Conservation (phyloP, 208 protist species). For the Acanthamoeba rhysodes region DNA sequence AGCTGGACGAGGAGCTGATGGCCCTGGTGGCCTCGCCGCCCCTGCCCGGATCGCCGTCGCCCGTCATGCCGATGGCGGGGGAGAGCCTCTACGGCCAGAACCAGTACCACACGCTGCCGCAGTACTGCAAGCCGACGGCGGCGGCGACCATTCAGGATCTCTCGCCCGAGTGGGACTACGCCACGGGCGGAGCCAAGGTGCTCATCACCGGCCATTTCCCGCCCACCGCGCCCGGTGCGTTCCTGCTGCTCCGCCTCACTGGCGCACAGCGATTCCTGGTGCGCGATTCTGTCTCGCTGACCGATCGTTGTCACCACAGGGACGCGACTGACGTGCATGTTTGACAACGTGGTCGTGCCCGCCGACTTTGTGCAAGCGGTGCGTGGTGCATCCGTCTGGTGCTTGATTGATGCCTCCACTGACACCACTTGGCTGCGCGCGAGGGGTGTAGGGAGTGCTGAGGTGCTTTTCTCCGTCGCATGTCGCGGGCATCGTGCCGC, state of each 20-base stretch:
- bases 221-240: neutral
- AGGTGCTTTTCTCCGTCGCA: conserved; percentile 11
- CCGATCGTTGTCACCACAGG: neutral
- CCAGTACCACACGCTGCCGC: neutral
- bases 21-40: neutral
- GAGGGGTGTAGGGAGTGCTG: neutral
- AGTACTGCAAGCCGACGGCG: neutral
- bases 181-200: conserved; percentile 2
- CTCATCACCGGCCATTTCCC: conserved; percentile 32
- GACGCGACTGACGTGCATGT: neutral
- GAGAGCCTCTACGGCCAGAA: neutral
- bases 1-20: conserved; percentile 10
- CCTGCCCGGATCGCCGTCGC: conserved; percentile 15
- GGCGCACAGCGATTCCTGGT: neutral
- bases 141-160: neutral
- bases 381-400: neutral
- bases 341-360: conserved; percentile 20
- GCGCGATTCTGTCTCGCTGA: neutral
- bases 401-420: neutral
- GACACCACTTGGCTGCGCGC: neutral
- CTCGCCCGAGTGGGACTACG: conserved; percentile 42
- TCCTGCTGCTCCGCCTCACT: neutral
- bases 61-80: neutral
- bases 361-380: conserved; percentile 14
- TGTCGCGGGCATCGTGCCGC: neutral